phyloP scores from a whole-genome alignment of 208 protist species.

The Phytomonas sp. region DNA sequence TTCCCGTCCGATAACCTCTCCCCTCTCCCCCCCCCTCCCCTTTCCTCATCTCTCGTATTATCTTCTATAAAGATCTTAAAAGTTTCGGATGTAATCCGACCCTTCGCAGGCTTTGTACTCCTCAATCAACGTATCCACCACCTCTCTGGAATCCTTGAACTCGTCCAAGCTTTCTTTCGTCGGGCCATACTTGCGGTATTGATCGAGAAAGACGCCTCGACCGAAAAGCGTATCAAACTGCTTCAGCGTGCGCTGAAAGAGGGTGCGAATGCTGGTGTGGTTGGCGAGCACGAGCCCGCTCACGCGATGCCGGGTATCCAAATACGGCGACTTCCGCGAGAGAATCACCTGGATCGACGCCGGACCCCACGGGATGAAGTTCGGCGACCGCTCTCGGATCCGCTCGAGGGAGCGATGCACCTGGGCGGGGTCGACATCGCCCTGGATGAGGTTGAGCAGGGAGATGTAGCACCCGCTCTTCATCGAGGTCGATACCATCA shows the following conservation, averaged over 20 bases:
- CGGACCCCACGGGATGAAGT: slow-evolving; percentile 99
- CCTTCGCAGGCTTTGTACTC: slow-evolving; percentile 97
- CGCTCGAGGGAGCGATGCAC: slow-evolving; percentile 98
- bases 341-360: slow-evolving; percentile 94
- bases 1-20: slow-evolving; percentile 8
- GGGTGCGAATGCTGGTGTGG: slow-evolving; percentile 96
- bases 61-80: slow-evolving; percentile 26
- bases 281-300: slow-evolving; percentile 99
- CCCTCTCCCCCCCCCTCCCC: slow-evolving; percentile 12
- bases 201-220: slow-evolving; percentile 90
- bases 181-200: slow-evolving; percentile 90
- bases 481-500: slow-evolving; percentile 93
- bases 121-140: slow-evolving; percentile 92
- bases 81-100: slow-evolving; percentile 92
- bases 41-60: not conserved
- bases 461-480: slow-evolving; percentile 97
- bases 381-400: slow-evolving; percentile 95
- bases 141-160: slow-evolving; percentile 93
- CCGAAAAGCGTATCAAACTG: slow-evolving; percentile 94
- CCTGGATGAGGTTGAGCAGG: slow-evolving; percentile 99
- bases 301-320: slow-evolving; percentile 95
- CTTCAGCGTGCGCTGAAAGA: slow-evolving; percentile 88
- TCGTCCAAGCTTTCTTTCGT: slow-evolving; percentile 94
- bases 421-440: slow-evolving; percentile 97
- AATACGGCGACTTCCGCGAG: slow-evolving; percentile 95